Evolutionary conservation across 208 protist species (phyloP), one percentile per base, ranked within the genome.

Genomic region (Phytomonas francai): DNA sequence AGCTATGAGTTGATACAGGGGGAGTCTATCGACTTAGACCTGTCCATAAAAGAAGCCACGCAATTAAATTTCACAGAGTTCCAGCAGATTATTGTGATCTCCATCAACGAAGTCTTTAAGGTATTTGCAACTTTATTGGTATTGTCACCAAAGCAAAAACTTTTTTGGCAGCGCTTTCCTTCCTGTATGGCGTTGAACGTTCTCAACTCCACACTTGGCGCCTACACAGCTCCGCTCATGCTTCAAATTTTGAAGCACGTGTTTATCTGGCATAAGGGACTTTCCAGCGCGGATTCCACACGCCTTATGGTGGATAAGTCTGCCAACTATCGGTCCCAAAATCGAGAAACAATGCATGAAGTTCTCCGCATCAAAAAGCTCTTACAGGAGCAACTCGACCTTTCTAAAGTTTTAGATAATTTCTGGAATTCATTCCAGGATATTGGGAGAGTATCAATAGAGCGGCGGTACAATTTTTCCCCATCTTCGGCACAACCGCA

Each of bases 201-300:
- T 69, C 63, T 71, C 60, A 71, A 83, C 68, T 94, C 89, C 16
- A 84, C 83, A 8, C 74, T 94, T 3, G 88, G 88, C 27, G 70
- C 73, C 27, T 94, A 94, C 77, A 70, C 42, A 34, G 84, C 83
- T 25, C 89, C 89, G 54, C 59, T 94, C 49, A 78, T 92, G 79
- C 76, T 94, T 68, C 89, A 94, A 76, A 54, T 92, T 33, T 72
- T 94, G 34, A 91, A 92, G 70, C 85, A 92, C 67, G 83, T 83
- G 61, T 78, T 94, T 59, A 79, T 94, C 42, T 77, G 72, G 25
- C 82, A 91, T 67, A 76, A 88, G 36, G 89, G 89, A 29, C 73
- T 91, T 62, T 78, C 78, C 12, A 88, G 76, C 63, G 58, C 79
- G 22, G 68, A 74, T 32, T 78, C 87, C 22, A 76, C 73, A 22